These are phyloP conservation scores for Amauroascus niger DNA, from an alignment of 2,329 filamentous ascomycete species.

Conservation along the genomic window DNA sequence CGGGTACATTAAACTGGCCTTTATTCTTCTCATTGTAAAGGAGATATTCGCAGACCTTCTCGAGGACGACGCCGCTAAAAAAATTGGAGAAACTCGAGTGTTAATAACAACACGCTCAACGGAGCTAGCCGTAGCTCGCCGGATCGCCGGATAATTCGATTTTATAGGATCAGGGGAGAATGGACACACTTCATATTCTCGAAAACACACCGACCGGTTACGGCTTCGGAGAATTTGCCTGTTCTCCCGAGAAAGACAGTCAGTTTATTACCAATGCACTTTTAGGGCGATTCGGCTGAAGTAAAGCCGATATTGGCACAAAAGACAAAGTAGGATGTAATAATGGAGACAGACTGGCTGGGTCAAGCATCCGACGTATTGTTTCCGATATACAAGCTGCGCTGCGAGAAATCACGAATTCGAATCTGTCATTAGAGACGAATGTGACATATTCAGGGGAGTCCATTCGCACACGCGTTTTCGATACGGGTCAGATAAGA, in stretches of 20 bases:
- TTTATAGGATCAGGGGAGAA: background rate
- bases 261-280: background rate
- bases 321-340: background rate
- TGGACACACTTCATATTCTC: constrained; percentile 48
- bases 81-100: background rate
- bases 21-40: constrained; percentile 59
- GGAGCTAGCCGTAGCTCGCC: background rate
- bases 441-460: constrained; percentile 52
- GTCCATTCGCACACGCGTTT: background rate
- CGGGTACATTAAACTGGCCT: constrained; percentile 50
- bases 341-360: constrained; percentile 41
- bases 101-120: background rate
- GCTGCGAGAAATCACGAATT: constrained; percentile 53
- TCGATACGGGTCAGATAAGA: background rate
- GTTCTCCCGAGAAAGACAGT: background rate
- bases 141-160: background rate
- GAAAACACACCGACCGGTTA: constrained; percentile 49
- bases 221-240: constrained; percentile 54
- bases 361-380: constrained; percentile 55
- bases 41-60: constrained; percentile 62
- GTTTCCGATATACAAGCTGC: constrained; percentile 53
- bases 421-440: constrained; percentile 54
- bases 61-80: constrained; percentile 50
- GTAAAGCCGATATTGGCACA: background rate
- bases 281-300: background rate